Evolutionary conservation across 2,329 filamentous ascomycete species (phyloP), one percentile per base, ranked within the genome.

Genomic region (Aspergillus sp.): DNA sequence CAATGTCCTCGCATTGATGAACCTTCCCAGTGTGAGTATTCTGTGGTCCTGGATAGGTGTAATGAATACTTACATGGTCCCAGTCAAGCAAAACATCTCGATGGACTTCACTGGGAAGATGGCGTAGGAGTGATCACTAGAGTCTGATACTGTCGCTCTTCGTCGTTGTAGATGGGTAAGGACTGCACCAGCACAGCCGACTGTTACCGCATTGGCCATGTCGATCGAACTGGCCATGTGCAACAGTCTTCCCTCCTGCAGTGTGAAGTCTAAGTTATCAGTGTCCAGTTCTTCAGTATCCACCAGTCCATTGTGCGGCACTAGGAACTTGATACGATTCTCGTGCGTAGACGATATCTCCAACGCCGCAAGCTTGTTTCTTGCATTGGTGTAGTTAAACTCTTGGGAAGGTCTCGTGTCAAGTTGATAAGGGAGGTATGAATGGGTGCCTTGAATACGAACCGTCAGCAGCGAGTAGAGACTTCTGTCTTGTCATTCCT

Each of bases 181-280:
- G 2, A 97, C 74, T 22, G 92, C 92, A n/a, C 92, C 90, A 22
- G 87, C 88, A 71, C 94, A 97, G 3, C 90, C 89, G 45, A 95
- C 77, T 76, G 90, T 89, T 11, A 88, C 67, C 5, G 72, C 76
- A 61, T 88, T 93, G 2, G 93, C 87, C 49, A 94, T 74, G 63
- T 95, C 85, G 54, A 95, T 80, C 54, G 77, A 82, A 1, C 87
- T 82, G 3, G 86, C 84, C 8, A 95, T 79, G 42, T 84, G 83
- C 60, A 95, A 78, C 7, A 89, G 66, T 53, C 80, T 83, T 26
- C 84, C 83, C 61, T 87, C 84, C 32, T 78, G 76, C 7, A 79
- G 80, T n/a, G 76, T 78, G 49, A 78, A 75, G 3, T 75, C 74
- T 46, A 73, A 60, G 20, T 74, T 70, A 30, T 73, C 69, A 6